These are phyloP conservation scores for Parastagonospora nodorum DNA, from an alignment of 2,329 filamentous ascomycete species.

Conservation along the genomic window DNA sequence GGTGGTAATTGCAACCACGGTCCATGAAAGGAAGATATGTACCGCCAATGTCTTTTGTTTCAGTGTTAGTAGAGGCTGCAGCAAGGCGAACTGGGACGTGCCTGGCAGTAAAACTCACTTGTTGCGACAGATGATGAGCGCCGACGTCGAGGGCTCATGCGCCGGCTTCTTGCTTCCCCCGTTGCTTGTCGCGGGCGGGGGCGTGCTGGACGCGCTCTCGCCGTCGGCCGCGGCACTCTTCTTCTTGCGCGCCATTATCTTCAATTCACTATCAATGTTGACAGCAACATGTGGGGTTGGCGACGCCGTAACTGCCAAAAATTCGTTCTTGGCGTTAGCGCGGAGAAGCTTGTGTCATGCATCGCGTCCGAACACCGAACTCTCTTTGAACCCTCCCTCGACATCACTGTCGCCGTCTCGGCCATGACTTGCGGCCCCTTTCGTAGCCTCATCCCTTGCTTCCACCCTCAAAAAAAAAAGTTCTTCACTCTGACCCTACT, in stretches of 20 bases:
- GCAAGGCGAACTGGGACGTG: constrained; percentile 15
- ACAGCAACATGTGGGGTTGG: background rate
- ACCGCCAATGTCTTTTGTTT: constrained; percentile 73
- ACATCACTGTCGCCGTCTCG: too few relatives aligned
- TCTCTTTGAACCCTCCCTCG: too few relatives aligned
- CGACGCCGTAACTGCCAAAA: constrained; percentile 15
- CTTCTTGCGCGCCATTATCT: constrained; percentile 43
- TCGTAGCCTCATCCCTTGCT: too few relatives aligned
- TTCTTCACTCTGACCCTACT: too few relatives aligned
- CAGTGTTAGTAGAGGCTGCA: constrained; percentile 15
- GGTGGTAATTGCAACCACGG: constrained; percentile 81
- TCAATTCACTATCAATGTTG: background rate
- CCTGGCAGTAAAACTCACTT: constrained; percentile 45
- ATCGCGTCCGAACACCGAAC: too few relatives aligned
- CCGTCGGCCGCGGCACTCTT: constrained; percentile 28
- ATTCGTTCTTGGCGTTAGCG: constrained; percentile 7
- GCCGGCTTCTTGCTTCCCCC: too few relatives aligned
- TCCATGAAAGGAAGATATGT: constrained; percentile 82
- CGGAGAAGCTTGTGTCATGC: background rate
- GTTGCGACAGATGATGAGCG: constrained; percentile 50
- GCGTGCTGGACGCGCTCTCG: constrained; percentile 8
- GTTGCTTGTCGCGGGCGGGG: background rate
- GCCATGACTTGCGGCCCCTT: too few relatives aligned
- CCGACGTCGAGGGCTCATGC: constrained; percentile 24
- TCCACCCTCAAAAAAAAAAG: too few relatives aligned